Evolutionary conservation across 495 filamentous ascomycete genomes (phyloP).

Genomic region (Immersiella caudata): DNA sequence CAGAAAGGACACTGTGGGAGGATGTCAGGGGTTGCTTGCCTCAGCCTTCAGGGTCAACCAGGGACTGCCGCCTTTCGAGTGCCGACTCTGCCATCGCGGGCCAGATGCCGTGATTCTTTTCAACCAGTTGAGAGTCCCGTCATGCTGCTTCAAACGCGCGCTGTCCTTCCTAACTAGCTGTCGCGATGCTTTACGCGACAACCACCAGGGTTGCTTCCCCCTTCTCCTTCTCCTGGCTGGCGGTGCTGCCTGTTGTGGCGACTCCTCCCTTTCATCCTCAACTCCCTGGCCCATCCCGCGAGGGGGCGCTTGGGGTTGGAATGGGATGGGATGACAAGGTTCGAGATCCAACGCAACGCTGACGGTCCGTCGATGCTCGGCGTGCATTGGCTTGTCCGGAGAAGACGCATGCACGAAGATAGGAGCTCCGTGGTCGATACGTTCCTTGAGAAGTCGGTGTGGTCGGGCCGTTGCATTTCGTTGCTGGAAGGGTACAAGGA

Average conservation of each 20-base stretch:
- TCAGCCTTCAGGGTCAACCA: not conserved
- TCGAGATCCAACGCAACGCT: conserved; percentile 6
- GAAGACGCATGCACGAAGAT: not conserved
- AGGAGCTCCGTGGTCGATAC: conserved; percentile 1
- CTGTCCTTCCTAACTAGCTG: not conserved
- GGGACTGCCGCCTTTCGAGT: not conserved
- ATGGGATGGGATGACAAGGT: conserved; percentile 6
- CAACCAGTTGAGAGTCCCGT: not conserved
- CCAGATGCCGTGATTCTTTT: not conserved
- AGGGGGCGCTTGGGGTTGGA: not conserved
- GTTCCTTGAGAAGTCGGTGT: not conserved
- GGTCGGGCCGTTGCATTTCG: conserved; percentile 11
- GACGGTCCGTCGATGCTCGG: not conserved
- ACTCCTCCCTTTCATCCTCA: not conserved
- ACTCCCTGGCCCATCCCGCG: not conserved
- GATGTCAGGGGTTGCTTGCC: not conserved
- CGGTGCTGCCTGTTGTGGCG: not conserved
- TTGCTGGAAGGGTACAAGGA: conserved; percentile 3
- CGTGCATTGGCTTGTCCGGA: not conserved
- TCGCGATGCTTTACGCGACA: not conserved
- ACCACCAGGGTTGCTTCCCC: not conserved
- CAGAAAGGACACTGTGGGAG: not conserved
- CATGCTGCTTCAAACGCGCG: not conserved
- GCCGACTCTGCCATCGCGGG: not conserved
- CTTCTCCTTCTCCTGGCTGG: not conserved